Evolutionary conservation across 352 stramenopile genomes (phyloP).

Genomic region (Phytophthora nicotianae): DNA sequence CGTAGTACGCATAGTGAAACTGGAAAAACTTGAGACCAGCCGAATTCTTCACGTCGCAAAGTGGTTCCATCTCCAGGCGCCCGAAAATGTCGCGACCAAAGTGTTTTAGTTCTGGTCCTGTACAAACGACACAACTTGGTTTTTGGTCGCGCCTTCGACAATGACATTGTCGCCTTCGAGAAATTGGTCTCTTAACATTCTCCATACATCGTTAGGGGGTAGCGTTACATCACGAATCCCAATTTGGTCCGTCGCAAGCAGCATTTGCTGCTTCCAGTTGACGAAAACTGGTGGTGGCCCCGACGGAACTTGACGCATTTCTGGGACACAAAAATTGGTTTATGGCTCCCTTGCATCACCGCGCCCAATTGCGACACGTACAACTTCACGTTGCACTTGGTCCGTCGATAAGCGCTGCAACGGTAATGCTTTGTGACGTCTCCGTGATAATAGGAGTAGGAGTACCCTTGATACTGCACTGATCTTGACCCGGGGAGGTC

Average conservation of each 20-base stretch:
- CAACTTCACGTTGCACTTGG: too few relatives aligned
- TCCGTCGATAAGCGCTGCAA: too few relatives aligned
- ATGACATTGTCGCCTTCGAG: too few relatives aligned
- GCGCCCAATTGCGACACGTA: too few relatives aligned
- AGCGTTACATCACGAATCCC: background rate
- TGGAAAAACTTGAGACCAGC: conserved; percentile 3
- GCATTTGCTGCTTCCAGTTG: background rate
- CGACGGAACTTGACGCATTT: background rate
- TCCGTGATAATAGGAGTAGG: too few relatives aligned
- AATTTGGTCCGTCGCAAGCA: background rate
- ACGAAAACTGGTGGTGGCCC: background rate
- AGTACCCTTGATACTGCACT: too few relatives aligned
- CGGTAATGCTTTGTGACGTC: too few relatives aligned
- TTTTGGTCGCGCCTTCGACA: too few relatives aligned
- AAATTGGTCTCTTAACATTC: background rate
- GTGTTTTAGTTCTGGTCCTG: background rate
- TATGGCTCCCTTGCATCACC: too few relatives aligned
- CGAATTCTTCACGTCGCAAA: background rate
- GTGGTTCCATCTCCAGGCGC: background rate
- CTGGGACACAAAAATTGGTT: background rate
- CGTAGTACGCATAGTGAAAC: conserved; percentile 19
- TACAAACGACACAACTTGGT: too few relatives aligned
- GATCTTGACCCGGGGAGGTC: too few relatives aligned
- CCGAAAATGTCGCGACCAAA: conserved; percentile 8
- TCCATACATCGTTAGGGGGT: background rate